Evolutionary conservation across 2,329 filamentous ascomycete species (phyloP).

Genomic region (Fusarium sp.): DNA sequence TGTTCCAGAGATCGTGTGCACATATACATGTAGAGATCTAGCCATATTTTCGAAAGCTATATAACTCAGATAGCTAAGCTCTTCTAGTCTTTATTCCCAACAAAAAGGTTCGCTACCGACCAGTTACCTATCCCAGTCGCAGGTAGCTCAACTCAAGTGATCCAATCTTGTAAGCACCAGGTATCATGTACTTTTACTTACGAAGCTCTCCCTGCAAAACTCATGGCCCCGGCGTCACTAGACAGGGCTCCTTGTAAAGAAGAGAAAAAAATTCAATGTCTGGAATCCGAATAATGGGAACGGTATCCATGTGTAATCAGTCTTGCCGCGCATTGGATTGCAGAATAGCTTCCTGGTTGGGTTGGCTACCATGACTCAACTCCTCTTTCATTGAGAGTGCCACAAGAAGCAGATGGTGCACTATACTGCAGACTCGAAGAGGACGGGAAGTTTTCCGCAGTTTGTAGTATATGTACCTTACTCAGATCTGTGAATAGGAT

Average conservation of each 20-base stretch:
- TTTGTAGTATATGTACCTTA: not conserved
- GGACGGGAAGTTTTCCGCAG: slow-evolving; percentile 18
- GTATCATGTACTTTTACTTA: slow-evolving; percentile 30
- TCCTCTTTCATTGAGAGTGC: slow-evolving; percentile 7
- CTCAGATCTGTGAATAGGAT: slow-evolving; percentile 22
- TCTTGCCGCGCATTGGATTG: slow-evolving; percentile 1
- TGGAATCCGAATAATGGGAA: slow-evolving; percentile 1
- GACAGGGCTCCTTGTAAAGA: slow-evolving; percentile 31
- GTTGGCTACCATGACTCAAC: slow-evolving; percentile 20
- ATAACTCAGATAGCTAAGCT: not conserved
- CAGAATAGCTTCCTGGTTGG: slow-evolving; percentile 6
- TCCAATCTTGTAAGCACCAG: not conserved
- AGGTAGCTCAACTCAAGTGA: slow-evolving; percentile 14
- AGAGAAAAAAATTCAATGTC: slow-evolving; percentile 10
- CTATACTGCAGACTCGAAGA: slow-evolving; percentile 17
- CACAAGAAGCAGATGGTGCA: slow-evolving; percentile 14
- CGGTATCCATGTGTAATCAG: not conserved
- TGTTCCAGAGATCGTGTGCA: slow-evolving; percentile 3
- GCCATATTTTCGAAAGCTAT: not conserved
- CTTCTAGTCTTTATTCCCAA: not conserved
- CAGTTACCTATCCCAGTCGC: slow-evolving; percentile 2
- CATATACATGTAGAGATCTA: slow-evolving; percentile 11
- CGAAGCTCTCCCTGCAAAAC: slow-evolving; percentile 31
- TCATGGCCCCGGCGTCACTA: slow-evolving; percentile 30
- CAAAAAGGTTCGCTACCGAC: slow-evolving; percentile 7